Conservation (phyloP, 208 protist species). For the Angomonas ambiguus region DNA sequence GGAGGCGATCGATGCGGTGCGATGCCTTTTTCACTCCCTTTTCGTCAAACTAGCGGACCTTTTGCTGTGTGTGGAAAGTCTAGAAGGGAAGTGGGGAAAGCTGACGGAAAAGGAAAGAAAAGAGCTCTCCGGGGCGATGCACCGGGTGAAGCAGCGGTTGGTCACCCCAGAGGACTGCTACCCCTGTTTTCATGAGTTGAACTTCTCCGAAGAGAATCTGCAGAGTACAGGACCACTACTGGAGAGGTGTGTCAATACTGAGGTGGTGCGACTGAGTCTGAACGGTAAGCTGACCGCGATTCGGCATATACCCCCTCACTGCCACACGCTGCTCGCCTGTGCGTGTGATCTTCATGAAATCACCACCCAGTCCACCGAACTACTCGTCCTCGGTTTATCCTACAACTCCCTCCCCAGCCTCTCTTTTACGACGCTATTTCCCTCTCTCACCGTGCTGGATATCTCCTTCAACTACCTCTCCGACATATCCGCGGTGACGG, state of each 20-base stretch:
- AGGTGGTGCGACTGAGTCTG: constrained; percentile 47
- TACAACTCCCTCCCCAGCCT: constrained; percentile 52
- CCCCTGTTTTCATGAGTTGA: constrained; percentile 45
- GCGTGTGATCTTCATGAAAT: constrained; percentile 32
- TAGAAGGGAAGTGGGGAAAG: constrained; percentile 41
- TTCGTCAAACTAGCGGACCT: constrained; percentile 24
- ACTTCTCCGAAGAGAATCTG: constrained; percentile 40
- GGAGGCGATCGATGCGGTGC: constrained; percentile 27
- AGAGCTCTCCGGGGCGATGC: constrained; percentile 40
- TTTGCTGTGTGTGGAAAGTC: constrained; percentile 20
- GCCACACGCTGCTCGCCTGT: constrained; percentile 41
- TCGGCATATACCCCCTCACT: constrained; percentile 44
- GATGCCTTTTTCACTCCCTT: constrained; percentile 27
- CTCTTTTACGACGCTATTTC: constrained; percentile 40
- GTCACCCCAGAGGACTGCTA: constrained; percentile 34
- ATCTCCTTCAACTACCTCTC: constrained; percentile 57
- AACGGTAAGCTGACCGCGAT: constrained; percentile 46
- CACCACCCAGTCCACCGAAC: constrained; percentile 6
- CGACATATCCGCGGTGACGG: constrained; percentile 32
- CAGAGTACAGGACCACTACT: constrained; percentile 30
- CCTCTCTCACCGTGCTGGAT: constrained; percentile 60
- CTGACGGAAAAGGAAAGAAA: constrained; percentile 33
- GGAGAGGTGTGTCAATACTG: constrained; percentile 34
- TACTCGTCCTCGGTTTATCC: constrained; percentile 51
- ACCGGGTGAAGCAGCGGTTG: constrained; percentile 25